Conservation (phyloP, 768 basidiomycete species). For the Rossbeevera mucosa region DNA sequence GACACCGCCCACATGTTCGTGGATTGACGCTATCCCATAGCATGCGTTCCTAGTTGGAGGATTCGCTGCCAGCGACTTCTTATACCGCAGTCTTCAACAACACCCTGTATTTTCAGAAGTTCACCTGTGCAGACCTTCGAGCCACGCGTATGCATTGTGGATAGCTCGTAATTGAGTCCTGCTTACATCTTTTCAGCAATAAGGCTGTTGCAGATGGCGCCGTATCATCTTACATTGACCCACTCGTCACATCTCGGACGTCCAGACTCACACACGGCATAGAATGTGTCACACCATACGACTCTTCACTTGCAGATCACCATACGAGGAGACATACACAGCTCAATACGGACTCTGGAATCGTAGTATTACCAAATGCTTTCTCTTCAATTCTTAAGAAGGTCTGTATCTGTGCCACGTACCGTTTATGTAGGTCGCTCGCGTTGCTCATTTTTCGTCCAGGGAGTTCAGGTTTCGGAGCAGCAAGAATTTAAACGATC, state of each 20-base stretch:
- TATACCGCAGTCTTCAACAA: not conserved
- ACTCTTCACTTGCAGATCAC: constrained; percentile 34
- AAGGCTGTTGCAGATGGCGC: not conserved
- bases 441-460: not conserved
- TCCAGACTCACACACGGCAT: constrained; percentile 39
- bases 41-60: constrained; percentile 19
- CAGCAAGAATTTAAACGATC: constrained; percentile 14
- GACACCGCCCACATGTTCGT: not conserved
- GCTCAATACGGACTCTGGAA: constrained; percentile 25
- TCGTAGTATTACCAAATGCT: constrained; percentile 25
- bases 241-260: constrained; percentile 41
- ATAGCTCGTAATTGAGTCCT: not conserved
- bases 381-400: constrained; percentile 36
- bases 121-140: not conserved
- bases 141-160: not conserved
- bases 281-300: constrained; percentile 25
- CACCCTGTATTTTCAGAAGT: not conserved
- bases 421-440: not conserved
- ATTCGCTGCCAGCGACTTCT: not conserved
- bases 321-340: constrained; percentile 21
- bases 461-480: constrained; percentile 19
- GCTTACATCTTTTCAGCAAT: not conserved
- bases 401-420: constrained; percentile 10
- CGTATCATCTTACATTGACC: constrained; percentile 34
- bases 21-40: constrained; percentile 6